Conservation (phyloP, 495 filamentous ascomycete genomes). For the Xylaria nigripes region DNA sequence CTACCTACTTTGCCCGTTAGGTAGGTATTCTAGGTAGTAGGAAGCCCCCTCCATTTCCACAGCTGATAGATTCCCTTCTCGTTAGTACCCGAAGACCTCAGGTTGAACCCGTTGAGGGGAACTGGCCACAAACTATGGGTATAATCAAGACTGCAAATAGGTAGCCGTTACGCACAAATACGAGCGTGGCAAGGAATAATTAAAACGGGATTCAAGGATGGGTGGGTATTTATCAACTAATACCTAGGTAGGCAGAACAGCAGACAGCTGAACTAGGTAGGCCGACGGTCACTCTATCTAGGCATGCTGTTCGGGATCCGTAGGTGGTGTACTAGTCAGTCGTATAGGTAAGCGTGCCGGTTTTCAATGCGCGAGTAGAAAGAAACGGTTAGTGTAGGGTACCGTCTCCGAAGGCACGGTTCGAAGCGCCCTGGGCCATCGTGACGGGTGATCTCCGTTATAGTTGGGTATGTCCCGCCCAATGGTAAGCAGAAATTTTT, state of each 20-base stretch:
- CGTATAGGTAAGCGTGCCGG: not conserved
- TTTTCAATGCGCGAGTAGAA: not conserved
- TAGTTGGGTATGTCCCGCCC: too few relatives aligned
- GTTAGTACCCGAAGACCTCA: not conserved
- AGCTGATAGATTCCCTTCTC: too few relatives aligned
- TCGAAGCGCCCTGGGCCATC: slow-evolving; percentile 2
- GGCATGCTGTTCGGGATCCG: too few relatives aligned
- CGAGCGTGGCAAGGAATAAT: not conserved
- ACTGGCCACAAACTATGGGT: slow-evolving; percentile 22
- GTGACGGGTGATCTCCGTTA: not conserved
- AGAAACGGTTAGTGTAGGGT: not conserved
- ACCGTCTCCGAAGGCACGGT: not conserved
- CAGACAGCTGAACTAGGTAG: not conserved
- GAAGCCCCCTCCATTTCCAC: too few relatives aligned
- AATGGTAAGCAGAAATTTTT: too few relatives aligned
- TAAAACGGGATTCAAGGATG: not conserved
- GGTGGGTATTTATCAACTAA: too few relatives aligned
- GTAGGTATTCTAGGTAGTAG: too few relatives aligned
- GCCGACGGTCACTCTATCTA: not conserved
- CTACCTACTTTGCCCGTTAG: not conserved
- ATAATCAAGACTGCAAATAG: slow-evolving; percentile 8
- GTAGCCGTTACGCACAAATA: not conserved
- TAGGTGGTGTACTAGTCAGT: slow-evolving; percentile 1
- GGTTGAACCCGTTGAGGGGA: slow-evolving; percentile 4
- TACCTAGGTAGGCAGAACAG: too few relatives aligned